Conservation (phyloP, 208 protist species). For the Trichomonas tenax region DNA sequence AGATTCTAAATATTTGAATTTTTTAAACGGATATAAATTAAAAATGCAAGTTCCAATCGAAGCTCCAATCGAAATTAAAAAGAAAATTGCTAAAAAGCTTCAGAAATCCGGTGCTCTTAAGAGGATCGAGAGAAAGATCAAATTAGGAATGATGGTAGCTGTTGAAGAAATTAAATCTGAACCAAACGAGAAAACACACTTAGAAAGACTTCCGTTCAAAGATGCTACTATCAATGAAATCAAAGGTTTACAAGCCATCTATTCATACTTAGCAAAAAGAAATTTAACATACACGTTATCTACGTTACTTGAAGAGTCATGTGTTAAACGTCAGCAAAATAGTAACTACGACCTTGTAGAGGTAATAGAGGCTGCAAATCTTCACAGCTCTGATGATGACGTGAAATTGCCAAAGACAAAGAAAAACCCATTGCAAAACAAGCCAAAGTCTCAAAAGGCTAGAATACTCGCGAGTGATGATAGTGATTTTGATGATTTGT, state of each 20-base stretch:
- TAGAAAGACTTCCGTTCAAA: not conserved
- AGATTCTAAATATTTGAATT: not conserved
- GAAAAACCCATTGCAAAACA: not conserved
- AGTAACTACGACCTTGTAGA: not conserved
- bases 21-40: not conserved
- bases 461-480: not conserved
- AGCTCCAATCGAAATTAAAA: constrained; percentile 17
- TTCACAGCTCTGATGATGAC: not conserved
- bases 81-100: constrained; percentile 8
- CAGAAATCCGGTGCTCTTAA: not conserved
- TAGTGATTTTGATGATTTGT: not conserved
- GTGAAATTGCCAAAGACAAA: not conserved
- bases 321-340: not conserved
- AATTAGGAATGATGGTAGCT: constrained; percentile 1
- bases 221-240: not conserved
- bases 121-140: not conserved
- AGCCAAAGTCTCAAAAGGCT: not conserved
- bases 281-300: constrained; percentile 4
- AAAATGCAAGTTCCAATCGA: not conserved
- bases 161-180: constrained; percentile 5
- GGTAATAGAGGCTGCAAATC: not conserved
- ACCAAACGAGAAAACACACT: not conserved
- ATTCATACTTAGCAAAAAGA: not conserved
- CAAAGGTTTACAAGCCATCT: not conserved
- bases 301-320: not conserved